Percentiles rank a stretch among this genome's conserved stretches.
Evolutionary conservation across 345 rosid species (phyloP).

Genomic region (Dipteronia dyeriana): DNA sequence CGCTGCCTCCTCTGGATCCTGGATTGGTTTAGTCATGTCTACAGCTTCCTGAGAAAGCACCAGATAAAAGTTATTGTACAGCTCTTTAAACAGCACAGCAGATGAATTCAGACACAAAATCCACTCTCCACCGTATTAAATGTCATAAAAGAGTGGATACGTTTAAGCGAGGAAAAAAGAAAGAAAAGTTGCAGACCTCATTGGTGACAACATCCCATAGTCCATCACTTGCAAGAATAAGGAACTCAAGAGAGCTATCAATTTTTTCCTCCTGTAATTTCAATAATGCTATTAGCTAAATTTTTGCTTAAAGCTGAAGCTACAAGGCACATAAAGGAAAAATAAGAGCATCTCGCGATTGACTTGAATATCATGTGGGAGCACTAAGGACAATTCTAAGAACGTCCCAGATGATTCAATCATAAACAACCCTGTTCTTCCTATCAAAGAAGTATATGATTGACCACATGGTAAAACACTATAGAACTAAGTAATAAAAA

Average conservation of each 20-base stretch:
- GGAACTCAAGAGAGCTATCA: slow-evolving; percentile 95
- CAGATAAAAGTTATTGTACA: slow-evolving; percentile 6
- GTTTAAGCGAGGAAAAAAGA: not conserved
- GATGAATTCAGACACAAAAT: not conserved
- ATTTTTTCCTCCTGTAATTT: slow-evolving; percentile 85
- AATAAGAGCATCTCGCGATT: not conserved
- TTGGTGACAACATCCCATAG: slow-evolving; percentile 97
- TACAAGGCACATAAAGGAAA: not conserved
- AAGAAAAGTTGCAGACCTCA: slow-evolving; percentile 51
- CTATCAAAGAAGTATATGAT: not conserved
- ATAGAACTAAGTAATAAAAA: slow-evolving; percentile 4
- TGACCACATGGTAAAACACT: not conserved
- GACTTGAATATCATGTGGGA: not conserved
- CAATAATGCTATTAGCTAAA: slow-evolving; percentile 12
- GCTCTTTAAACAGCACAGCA: not conserved
- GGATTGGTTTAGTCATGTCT: slow-evolving; percentile 67
- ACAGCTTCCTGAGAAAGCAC: slow-evolving; percentile 75
- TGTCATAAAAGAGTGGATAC: not conserved
- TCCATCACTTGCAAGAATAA: slow-evolving; percentile 99
- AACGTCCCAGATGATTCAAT: not conserved
- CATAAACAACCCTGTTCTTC: not conserved
- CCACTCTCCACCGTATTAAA: not conserved
- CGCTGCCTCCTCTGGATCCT: slow-evolving; percentile 92
- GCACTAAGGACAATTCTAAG: not conserved
- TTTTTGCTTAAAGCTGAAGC: not conserved